These are phyloP conservation scores for Leccinum disarticulatum DNA, from an alignment of 768 basidiomycete species.

Conservation along the genomic window DNA sequence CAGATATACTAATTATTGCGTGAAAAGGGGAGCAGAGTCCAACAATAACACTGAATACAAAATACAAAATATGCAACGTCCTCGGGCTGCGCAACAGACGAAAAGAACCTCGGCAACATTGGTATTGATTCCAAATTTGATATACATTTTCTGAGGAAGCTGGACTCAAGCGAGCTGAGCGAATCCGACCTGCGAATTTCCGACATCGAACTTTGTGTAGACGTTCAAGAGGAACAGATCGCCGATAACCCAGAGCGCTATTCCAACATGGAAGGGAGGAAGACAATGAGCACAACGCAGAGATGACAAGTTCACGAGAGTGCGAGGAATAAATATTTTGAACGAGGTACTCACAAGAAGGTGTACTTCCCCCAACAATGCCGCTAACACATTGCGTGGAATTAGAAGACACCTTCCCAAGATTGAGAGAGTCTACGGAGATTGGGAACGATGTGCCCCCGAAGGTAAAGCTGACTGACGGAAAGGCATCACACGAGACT, in stretches of 20 bases:
- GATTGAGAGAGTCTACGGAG: not conserved
- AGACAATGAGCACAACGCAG: conserved; percentile 9
- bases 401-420: not conserved
- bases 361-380: not conserved
- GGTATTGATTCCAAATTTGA: not conserved
- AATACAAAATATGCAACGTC: too few species aligned
- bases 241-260: not conserved
- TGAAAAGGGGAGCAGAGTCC: too few species aligned
- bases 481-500: not conserved
- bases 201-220: not conserved
- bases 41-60: too few species aligned
- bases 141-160: not conserved
- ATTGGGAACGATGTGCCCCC: not conserved
- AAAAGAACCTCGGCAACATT: too few species aligned
- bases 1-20: too few species aligned
- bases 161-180: not conserved
- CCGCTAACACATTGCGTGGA: not conserved
- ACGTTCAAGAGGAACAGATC: not conserved
- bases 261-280: not conserved
- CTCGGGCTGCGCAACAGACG: too few species aligned
- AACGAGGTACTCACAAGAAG: not conserved
- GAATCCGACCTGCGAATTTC: not conserved
- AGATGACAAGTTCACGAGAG: not conserved
- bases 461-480: not conserved
- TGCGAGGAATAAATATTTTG: not conserved